Evolutionary conservation across 164 flowering plant species (phyloP).

Genomic region (Taxillus chinensis): DNA sequence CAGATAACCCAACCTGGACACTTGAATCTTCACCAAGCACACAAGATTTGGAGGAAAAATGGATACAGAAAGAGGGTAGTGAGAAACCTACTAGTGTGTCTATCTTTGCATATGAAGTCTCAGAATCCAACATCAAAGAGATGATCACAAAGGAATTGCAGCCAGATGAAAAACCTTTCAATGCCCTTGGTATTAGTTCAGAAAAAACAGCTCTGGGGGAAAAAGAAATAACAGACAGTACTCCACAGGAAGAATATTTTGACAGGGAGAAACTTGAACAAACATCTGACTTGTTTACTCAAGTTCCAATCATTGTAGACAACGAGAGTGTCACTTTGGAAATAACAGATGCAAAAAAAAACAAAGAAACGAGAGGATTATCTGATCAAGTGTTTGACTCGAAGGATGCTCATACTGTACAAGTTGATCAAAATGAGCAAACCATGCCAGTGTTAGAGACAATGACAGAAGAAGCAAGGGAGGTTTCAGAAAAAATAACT

Average conservation of each 20-base stretch:
- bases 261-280: too few relatives aligned
- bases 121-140: slow-evolving; percentile 6
- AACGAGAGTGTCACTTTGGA: too few relatives aligned
- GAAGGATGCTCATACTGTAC: neutral
- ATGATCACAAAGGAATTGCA: neutral
- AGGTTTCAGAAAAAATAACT: slow-evolving; percentile 3
- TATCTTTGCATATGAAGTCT: slow-evolving; percentile 1
- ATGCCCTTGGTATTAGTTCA: neutral
- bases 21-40: too few relatives aligned
- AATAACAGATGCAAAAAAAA: too few relatives aligned
- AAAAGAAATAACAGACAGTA: slow-evolving; percentile 5
- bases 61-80: too few relatives aligned
- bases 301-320: too few relatives aligned
- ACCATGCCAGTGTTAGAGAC: neutral
- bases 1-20: too few relatives aligned
- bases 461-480: slow-evolving; percentile 8
- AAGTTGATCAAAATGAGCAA: slow-evolving; percentile 6
- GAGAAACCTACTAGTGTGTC: neutral
- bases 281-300: too few relatives aligned
- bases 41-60: too few relatives aligned
- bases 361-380: too few relatives aligned
- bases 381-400: slow-evolving; percentile 3
- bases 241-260: neutral
- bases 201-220: slow-evolving; percentile 10
- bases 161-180: too few relatives aligned